Base-by-base conservation (phyloP, 495 filamentous ascomycete species). In the Xylaria curta region DNA sequence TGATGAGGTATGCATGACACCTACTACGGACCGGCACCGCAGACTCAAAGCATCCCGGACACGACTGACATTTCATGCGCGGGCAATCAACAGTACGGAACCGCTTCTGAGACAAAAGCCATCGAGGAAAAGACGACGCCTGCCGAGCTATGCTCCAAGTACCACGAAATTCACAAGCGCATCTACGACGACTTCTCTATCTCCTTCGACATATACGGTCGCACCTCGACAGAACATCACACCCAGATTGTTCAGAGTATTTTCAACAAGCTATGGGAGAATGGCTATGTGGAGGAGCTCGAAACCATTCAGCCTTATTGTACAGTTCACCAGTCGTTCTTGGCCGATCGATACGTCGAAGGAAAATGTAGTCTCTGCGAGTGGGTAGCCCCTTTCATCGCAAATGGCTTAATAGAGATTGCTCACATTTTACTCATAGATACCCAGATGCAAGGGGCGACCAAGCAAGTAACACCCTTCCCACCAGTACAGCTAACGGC, bases 211-310 rank as follows among this genome's bases (percentile, higher is more conserved):
- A 73, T 76, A 59, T 83, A 81, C 64, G 80, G 81, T 21, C 80
- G 79, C 28, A 81, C 81, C 33, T 76, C 80, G 17, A 83, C 80
- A 9, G 31, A 31, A 17, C 70, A 72, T 17, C 95, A 98, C 78
- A 97, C 94, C 44, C 89, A 93, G 63, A 88, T 98, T 70, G 90
- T 93, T 9, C 95, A 98, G 79, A 87, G 90, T 65, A 93, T 97
- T 47, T 98, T 98, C 83, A 83, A 84, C 51, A 88, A 91, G 74
- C 87, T 98, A 24, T 83, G 92, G 75, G 79, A 85, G 64, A 94
- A 97, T 75, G 93, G 91, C n/a, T 96, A 88, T 77, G 83, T 98
- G 54, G 90, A 91, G 74, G 92, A 97, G 85, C 86, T 90, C 61
- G 91, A 90, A 31, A 88, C 85, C 19, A 85, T 82, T 21, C 95